Base-by-base conservation (phyloP, 805 yeast genomes). In the Sugiyamaella smithiae region DNA sequence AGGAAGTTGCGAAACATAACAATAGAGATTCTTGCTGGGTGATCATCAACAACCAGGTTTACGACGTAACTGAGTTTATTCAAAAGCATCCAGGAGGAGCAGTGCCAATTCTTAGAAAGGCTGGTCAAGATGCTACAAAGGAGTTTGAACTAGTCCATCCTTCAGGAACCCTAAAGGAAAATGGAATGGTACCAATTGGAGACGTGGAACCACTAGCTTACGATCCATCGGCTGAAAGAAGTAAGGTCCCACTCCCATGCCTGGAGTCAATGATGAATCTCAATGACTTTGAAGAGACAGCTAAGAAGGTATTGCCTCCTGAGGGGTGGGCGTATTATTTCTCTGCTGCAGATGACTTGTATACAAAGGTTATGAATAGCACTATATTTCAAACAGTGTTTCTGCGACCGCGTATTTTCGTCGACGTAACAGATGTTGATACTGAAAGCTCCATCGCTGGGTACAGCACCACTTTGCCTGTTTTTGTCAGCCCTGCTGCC, bases 281-380 rank as follows among this genome's bases (percentile, higher is more conserved):
- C 17, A 44, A 51, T 24, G 59, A 56, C 37, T 56, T 56, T 32
- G 56, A 48, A 25, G 37, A 24, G 29, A 56, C 57, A 1, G 59
- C 59, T 16, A 14, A 48, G 20, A 29, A 47, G 29, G 42, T 46
- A 20, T 37, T 56, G 31, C 32, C 50, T 1, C 41, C 49, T 3
- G 45, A 54, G 42, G 57, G 53, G 3, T 56, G 59, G 59, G 59
- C 59, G 1, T 56, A 56, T 32, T 77, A 74, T 57, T 73, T 64
- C 51, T 74, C 80, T 5, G 81, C 78, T 4, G 65, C 78, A 22
- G 77, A 75, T 45, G 81, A 77, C 60, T 74, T 76, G 56, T 60
- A 72, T 36, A 64, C 80, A 1, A 59, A 75, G 47, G 54, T 69
- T 43, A 74, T 72, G 54, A 77, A 77, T 57, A 70, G 69, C 46